Percentiles rank a stretch among this genome's conserved stretches.
Conservation (phyloP, 169 alveolate species). For the Plasmodium berghei region DNA sequence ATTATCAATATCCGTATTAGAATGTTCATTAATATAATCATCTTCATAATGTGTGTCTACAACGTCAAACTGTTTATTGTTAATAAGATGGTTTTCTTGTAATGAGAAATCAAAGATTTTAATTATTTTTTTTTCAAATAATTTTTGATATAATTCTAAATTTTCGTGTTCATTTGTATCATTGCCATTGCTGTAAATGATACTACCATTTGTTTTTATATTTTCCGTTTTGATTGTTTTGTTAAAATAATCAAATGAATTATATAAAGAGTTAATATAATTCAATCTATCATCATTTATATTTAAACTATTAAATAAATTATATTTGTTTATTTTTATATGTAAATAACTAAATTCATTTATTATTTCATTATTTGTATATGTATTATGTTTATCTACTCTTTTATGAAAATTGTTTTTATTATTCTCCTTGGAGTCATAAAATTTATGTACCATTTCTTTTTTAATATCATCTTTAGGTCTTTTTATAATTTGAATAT, state of each 20-base stretch:
- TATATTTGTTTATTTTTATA: slow-evolving; percentile 56
- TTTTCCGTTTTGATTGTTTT: slow-evolving; percentile 9
- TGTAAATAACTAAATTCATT: slow-evolving; percentile 20
- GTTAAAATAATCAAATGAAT: slow-evolving; percentile 59
- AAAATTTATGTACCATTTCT: too few species aligned
- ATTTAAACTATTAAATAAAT: slow-evolving; percentile 50
- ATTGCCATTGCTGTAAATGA: not conserved
- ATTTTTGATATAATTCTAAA: not conserved
- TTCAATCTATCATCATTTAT: slow-evolving; percentile 41
- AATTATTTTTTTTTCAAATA: slow-evolving; percentile 29
- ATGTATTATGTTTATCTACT: not conserved
- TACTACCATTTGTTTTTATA: slow-evolving; percentile 9
- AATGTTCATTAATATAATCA: not conserved
- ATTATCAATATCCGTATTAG: not conserved
- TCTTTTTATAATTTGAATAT: too few species aligned
- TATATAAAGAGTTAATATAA: slow-evolving; percentile 32
- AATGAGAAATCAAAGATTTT: slow-evolving; percentile 5
- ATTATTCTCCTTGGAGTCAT: not conserved
- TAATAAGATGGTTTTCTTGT: slow-evolving; percentile 8
- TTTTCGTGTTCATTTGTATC: slow-evolving; percentile 1
- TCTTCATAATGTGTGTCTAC: not conserved
- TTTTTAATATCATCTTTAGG: too few species aligned
- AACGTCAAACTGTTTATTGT: not conserved
- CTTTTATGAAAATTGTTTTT: slow-evolving; percentile 1
- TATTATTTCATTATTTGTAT: slow-evolving; percentile 18